These are phyloP conservation scores for Ceriops decandra DNA, from an alignment of 345 rosid species.

Conservation along the genomic window DNA sequence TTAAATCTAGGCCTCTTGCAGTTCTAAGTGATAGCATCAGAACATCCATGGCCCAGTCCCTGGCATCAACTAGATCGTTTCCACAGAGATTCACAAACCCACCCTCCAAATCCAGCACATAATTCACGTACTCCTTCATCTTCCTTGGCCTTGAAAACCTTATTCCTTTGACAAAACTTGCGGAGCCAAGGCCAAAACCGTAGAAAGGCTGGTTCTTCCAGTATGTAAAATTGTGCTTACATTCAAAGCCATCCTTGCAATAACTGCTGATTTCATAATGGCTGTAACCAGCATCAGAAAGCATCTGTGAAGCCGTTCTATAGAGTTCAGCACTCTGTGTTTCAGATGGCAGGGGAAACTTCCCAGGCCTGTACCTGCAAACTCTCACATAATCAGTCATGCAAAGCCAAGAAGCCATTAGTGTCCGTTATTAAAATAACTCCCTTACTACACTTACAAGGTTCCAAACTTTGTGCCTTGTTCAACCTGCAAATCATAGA, in stretches of 20 bases:
- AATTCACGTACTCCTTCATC: slow-evolving; percentile 61
- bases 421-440: not conserved
- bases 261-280: slow-evolving; percentile 93
- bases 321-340: slow-evolving; percentile 75
- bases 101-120: slow-evolving; percentile 61
- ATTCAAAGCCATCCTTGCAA: slow-evolving; percentile 55
- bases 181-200: slow-evolving; percentile 88
- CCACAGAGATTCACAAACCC: slow-evolving; percentile 34
- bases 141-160: slow-evolving; percentile 90
- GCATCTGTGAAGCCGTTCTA: slow-evolving; percentile 61
- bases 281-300: slow-evolving; percentile 56
- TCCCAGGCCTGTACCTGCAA: slow-evolving; percentile 84
- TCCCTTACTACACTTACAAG: slow-evolving; percentile 45
- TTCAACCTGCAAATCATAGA: slow-evolving; percentile 97
- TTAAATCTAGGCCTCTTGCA: slow-evolving; percentile 65
- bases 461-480: slow-evolving; percentile 81
- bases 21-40: slow-evolving; percentile 91
- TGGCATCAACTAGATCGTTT: slow-evolving; percentile 35
- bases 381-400: not conserved
- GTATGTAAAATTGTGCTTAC: slow-evolving; percentile 80
- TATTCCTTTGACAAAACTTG: slow-evolving; percentile 70
- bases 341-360: slow-evolving; percentile 85
- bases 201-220: slow-evolving; percentile 86
- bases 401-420: not conserved
- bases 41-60: slow-evolving; percentile 72